A percentile compares a stretch with the other conserved stretches of the same genome.
These are phyloP conservation scores for Aspergillus costaricaensis DNA, from an alignment of 2,329 filamentous ascomycete species.

Conservation along the genomic window DNA sequence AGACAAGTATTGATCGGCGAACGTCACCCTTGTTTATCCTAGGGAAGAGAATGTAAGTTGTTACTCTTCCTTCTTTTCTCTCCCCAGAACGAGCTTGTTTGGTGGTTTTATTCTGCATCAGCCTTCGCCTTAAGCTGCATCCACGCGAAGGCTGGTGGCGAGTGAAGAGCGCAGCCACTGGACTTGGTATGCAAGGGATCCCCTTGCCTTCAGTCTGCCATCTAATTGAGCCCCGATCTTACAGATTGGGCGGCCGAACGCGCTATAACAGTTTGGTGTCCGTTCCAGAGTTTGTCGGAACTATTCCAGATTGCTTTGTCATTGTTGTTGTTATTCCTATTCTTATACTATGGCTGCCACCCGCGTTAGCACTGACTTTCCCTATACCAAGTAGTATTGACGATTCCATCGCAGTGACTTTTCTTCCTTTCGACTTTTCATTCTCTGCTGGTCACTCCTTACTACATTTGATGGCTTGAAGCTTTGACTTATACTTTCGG, in stretches of 20 bases:
- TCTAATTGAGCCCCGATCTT: conserved; percentile 1
- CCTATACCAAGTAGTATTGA: neutral
- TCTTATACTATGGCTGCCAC: conserved; percentile 14
- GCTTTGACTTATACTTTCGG: conserved; percentile 18
- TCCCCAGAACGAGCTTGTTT: neutral
- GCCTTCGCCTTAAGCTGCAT: neutral
- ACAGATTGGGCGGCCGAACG: conserved; percentile 1
- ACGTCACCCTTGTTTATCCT: neutral
- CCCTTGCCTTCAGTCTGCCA: conserved; percentile 17
- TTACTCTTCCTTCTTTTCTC: neutral
- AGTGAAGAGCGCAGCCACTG: neutral
- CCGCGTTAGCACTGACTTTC: neutral
- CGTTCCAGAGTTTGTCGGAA: neutral
- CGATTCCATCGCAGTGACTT: neutral
- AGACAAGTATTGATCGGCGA: neutral
- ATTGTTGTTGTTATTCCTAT: conserved; percentile 14
- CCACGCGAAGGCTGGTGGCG: conserved; percentile 8
- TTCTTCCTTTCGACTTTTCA: neutral
- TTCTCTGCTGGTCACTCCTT: neutral
- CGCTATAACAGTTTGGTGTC: neutral
- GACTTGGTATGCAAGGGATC: conserved; percentile 16
- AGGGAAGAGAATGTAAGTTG: conserved; percentile 2
- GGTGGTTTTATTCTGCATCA: neutral
- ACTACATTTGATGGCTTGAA: conserved; percentile 7
- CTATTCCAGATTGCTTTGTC: conserved; percentile 8